Evolutionary conservation across 2,329 filamentous ascomycete genomes (phyloP), one percentile per base, ranked within the genome.

Genomic region (Coniochaeta sp.): DNA sequence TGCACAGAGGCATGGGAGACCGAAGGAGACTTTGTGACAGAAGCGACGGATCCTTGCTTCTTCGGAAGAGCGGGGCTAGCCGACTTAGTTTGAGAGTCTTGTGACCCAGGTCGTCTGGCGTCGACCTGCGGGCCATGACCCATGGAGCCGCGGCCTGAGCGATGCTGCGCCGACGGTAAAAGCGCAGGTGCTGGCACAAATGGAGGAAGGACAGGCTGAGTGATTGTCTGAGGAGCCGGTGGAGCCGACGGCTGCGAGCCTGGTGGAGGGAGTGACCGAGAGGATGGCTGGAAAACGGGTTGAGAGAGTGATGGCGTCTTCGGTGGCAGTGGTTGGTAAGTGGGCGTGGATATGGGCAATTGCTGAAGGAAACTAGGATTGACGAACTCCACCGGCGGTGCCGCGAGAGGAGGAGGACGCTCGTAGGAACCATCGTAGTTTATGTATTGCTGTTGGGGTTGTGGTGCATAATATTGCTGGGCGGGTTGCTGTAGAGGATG

Each of bases 1-100:
- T 78, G 76, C 4, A 74, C 70, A 8, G 73, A 69, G 63, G 76
- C 77, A 6, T 74, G 69, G 0, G 74, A 71, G 3, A 74, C 68
- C 7, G 76, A 75, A 1, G 79, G 71, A 22, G 71, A 74, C 43
- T 66, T 69, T 22, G 66, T 16, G 69, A 76, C 57, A 60, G 60
- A 14, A 61, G 60, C 19, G 63, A 62, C 54, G 24, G 65, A 64
- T 56, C 64, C 66, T 8, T 62, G 40, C 34, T 70, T 67, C 36
- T 67, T 66, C n/a, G 65, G 44, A 1, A 65, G 62, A 17, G 36
- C 64, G 63, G 34, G 63, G 16, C 44, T 52, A 22, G 60, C 58
- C 22, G 61, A 54, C 40, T 64, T 65, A 14, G 38, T 26, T 8
- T 61, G 58, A n/a, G 62, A 56, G n/a, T 59, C 56, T 31, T 62